Evolutionary conservation across 768 basidiomycete species (phyloP).

Genomic region (Leccinum pellstonianum): DNA sequence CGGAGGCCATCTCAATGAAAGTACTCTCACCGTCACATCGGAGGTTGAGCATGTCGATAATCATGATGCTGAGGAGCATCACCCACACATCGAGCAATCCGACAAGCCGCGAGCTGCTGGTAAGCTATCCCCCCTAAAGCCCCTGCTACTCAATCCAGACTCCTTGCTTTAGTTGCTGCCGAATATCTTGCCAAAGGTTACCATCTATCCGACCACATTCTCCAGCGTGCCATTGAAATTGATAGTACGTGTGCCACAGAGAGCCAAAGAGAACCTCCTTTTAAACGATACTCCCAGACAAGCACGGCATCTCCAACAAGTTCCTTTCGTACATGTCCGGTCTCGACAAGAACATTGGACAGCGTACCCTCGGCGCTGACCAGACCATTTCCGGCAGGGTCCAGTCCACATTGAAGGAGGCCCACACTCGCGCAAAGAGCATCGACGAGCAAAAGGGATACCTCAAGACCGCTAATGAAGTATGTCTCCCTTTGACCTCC

Average conservation of each 20-base stretch:
- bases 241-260: conserved; percentile 46
- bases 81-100: conserved; percentile 61
- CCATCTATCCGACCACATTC: conserved; percentile 69
- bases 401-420: conserved; percentile 59
- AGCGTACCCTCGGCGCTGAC: conserved; percentile 72
- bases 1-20: conserved; percentile 74
- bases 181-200: conserved; percentile 95
- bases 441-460: conserved; percentile 83
- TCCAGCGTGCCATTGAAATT: conserved; percentile 79
- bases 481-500: conserved; percentile 28
- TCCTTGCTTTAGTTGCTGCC: conserved; percentile 62
- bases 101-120: conserved; percentile 92
- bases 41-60: conserved; percentile 60
- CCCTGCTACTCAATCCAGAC: neutral
- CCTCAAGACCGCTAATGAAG: conserved; percentile 66
- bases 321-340: conserved; percentile 79
- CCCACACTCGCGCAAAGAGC: conserved; percentile 64
- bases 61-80: conserved; percentile 39
- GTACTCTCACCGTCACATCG: conserved; percentile 67
- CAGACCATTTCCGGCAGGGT: conserved; percentile 78
- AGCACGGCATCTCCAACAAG: conserved; percentile 83
- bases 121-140: conserved; percentile 33
- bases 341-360: conserved; percentile 70
- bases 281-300: conserved; percentile 38
- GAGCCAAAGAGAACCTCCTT: neutral